Percentiles rank a stretch among this genome's conserved stretches.
Conservation (phyloP, 208 protist species). For the Porcisia hertigi region DNA sequence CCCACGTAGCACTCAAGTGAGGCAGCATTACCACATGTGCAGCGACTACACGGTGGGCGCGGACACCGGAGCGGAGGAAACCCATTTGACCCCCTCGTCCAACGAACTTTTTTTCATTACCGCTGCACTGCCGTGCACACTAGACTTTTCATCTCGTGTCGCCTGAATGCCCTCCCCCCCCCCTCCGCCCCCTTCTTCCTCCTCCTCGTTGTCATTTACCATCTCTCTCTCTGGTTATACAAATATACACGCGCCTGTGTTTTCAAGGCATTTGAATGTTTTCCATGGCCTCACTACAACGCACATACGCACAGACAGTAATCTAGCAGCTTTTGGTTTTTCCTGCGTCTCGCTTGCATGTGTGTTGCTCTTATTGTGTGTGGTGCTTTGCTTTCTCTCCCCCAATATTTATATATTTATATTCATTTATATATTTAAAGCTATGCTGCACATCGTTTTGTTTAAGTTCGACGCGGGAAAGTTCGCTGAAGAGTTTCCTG, state of each 20-base stretch:
- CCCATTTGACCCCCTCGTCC: background rate
- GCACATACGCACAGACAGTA: too few species aligned
- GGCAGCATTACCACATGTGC: background rate
- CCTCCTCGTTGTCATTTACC: background rate
- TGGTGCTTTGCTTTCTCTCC: background rate
- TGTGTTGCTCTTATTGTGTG: too few species aligned
- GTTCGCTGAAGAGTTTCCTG: conserved; percentile 41
- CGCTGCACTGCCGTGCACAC: background rate
- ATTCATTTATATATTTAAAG: background rate
- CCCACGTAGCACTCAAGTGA: too few species aligned
- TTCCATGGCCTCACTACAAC: too few species aligned
- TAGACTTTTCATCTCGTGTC: background rate
- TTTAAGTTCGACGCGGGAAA: conserved; percentile 61
- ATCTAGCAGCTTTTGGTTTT: too few species aligned
- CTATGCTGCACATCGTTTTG: conserved; percentile 60
- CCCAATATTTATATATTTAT: too few species aligned
- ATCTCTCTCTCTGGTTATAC: background rate
- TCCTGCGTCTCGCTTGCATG: too few species aligned
- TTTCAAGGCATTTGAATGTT: background rate
- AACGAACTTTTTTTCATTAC: background rate
- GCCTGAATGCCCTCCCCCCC: background rate
- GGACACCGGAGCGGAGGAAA: background rate
- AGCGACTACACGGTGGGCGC: background rate
- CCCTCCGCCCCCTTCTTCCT: background rate
- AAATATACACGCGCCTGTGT: background rate